Conservation (phyloP, 768 basidiomycete genomes). For the Pleurotus tuoliensis region DNA sequence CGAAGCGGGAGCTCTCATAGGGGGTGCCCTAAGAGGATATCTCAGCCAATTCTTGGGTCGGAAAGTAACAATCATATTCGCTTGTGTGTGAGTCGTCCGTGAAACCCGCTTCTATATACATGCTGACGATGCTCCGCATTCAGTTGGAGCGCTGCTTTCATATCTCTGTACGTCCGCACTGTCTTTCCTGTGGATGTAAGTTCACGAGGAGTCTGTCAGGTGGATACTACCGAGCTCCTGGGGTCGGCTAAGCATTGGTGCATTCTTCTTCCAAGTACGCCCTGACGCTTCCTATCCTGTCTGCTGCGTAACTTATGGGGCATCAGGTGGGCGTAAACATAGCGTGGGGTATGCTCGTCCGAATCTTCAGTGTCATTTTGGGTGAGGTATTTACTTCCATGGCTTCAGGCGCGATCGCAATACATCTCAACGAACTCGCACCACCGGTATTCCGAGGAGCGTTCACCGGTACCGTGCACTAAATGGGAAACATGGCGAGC, state of each 20-base stretch:
- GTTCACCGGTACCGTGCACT: constrained; percentile 65
- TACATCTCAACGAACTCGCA: constrained; percentile 60
- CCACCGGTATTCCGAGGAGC: constrained; percentile 66
- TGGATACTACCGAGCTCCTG: constrained; percentile 62
- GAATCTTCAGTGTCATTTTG: background rate
- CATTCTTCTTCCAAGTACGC: constrained; percentile 45
- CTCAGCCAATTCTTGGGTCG: constrained; percentile 60
- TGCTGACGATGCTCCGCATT: background rate
- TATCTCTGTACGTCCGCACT: constrained; percentile 9
- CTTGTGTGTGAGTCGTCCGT: background rate
- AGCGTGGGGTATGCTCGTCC: constrained; percentile 46
- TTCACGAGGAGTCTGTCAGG: constrained; percentile 19
- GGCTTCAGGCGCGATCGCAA: constrained; percentile 27
- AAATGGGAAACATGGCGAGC: constrained; percentile 45
- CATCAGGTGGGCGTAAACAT: constrained; percentile 63
- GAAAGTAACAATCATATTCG: constrained; percentile 45
- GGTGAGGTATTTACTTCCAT: background rate
- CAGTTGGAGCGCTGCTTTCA: constrained; percentile 13
- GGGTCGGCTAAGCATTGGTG: constrained; percentile 52
- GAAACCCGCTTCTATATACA: background rate
- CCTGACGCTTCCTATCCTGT: background rate
- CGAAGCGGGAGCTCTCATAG: constrained; percentile 17
- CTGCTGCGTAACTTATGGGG: background rate
- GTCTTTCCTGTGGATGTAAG: background rate
- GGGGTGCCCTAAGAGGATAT: constrained; percentile 53